Evolutionary conservation across 2,329 filamentous ascomycete genomes (phyloP), one percentile per base, ranked within the genome.

Genomic region (Pseudogymnoascus pannorum): DNA sequence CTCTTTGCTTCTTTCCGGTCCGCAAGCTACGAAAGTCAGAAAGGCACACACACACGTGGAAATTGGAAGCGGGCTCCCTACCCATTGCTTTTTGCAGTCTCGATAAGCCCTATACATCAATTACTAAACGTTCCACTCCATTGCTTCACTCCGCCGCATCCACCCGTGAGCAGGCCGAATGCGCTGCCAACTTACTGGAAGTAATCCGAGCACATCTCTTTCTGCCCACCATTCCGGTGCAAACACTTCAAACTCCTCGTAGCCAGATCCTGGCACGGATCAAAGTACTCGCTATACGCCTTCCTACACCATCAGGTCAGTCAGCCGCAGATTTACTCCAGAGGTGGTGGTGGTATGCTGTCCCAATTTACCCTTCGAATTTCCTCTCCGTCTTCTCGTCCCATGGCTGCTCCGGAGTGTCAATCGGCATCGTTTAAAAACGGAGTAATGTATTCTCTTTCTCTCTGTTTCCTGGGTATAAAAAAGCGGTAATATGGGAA

Each of bases 41-140:
- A 7, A 12, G 5, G n/a, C 9, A 54, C n/a, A 54, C 24, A 31
- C 48, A 31, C 24, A 31, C 48, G 16, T 31, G 5, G n/a, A 11
- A 54, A 3, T 31, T 11, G 48, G n/a, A 20, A 54, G 31, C 1
- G 5, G 26, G n/a, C 9, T 31, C 7, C 84, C 69, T 81, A 96
- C 92, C 92, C 92, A 97, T 78, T 87, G 83, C 77, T 96, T 92
- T 75, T 97, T 97, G 76, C 93, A 97, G 65, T 95, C 91, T 63
- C 92, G 85, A 75, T 97, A 97, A 58, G 92, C 92, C 76, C 92
- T 96, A 60, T 24, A 33, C 9, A 54, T 22, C 8, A 9, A 60
- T 59, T 24, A n/a, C 59, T 59, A 63, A 61, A 48, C n/a, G 36
- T 57, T 18, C 33, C 24, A 31, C 22, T 57, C 16, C 57, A 4